phyloP scores from a whole-genome alignment of 1,284 basidiomycete species.

The Cryptococcus amylolentus region DNA sequence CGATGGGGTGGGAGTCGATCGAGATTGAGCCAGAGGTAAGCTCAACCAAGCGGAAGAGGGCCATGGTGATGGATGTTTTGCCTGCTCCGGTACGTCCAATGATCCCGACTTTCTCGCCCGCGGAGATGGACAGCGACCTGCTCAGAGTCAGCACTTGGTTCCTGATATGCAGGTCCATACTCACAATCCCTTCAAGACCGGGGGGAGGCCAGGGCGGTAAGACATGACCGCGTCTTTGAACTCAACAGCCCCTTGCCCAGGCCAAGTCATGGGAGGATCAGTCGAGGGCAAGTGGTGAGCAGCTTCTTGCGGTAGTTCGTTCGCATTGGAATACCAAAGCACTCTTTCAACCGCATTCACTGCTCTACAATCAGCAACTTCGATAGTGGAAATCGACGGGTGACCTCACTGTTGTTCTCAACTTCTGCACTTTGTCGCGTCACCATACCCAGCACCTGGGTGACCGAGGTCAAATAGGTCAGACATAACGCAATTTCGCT shows the following conservation, averaged over 20 bases:
- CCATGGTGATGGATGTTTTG: constrained; percentile 58
- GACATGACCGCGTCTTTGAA: constrained; percentile 51
- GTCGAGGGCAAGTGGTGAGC: constrained; percentile 62
- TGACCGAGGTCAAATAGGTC: constrained; percentile 53
- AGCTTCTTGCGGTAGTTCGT: constrained; percentile 72
- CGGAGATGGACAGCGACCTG: constrained; percentile 49
- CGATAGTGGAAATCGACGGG: no score
- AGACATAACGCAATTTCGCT: constrained; percentile 62
- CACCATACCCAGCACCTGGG: constrained; percentile 68
- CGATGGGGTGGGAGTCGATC: constrained; percentile 52
- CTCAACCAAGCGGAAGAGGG: constrained; percentile 53
- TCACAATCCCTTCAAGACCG: constrained; percentile 58
- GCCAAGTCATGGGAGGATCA: constrained; percentile 66
- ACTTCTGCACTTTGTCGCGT: constrained; percentile 79
- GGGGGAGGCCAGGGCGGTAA: constrained; percentile 55
- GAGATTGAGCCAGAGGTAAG: constrained; percentile 47
- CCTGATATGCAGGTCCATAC: no score
- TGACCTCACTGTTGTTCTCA: constrained; percentile 65
- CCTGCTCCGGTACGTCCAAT: constrained; percentile 56
- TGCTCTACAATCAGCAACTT: no score
- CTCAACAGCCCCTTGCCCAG: constrained; percentile 49
- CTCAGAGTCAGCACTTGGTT: no score
- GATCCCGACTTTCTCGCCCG: constrained; percentile 56
- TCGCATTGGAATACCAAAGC: constrained; percentile 66
- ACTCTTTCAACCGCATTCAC: constrained; percentile 72